phyloP scores from a whole-genome alignment of 352 stramenopile species.

The Discostella stelligera region DNA sequence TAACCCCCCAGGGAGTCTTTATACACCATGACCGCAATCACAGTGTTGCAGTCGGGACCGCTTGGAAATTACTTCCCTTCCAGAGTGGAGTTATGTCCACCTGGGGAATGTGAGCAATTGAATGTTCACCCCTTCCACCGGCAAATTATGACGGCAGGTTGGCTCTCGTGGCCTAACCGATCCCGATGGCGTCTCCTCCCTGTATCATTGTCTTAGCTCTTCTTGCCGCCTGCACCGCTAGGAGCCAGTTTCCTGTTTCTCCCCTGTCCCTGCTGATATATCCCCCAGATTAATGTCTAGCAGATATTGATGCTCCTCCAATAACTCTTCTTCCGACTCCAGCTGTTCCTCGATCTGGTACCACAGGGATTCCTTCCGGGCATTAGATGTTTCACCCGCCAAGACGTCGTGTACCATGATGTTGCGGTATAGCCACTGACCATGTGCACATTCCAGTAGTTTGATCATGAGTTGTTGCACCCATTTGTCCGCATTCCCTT shows the following conservation, averaged over 20 bases:
- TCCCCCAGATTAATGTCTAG: conserved; percentile 13
- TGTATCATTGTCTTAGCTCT: too few relatives aligned
- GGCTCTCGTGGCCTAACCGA: background rate
- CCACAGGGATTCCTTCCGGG: conserved; percentile 20
- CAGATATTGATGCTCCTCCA: too few relatives aligned
- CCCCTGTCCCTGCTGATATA: background rate
- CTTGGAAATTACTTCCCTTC: background rate
- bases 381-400: background rate
- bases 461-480: background rate
- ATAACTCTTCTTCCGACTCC: background rate
- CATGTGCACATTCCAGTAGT: conserved; percentile 17
- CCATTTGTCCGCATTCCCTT: background rate
- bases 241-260: conserved; percentile 17
- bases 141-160: background rate
- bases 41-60: too few relatives aligned
- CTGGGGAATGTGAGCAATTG: background rate
- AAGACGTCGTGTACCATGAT: conserved; percentile 10
- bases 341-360: conserved; percentile 18
- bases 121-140: background rate
- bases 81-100: background rate
- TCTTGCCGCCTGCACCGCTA: conserved; percentile 8
- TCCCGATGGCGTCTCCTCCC: too few relatives aligned
- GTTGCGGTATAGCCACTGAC: conserved; percentile 20
- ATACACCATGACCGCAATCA: background rate
- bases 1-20: conserved; percentile 5